A percentile compares a stretch with the other conserved stretches of the same genome.
Evolutionary conservation across 2,329 filamentous ascomycete species (phyloP).

Genomic region (Colletotrichum tamarilloi): DNA sequence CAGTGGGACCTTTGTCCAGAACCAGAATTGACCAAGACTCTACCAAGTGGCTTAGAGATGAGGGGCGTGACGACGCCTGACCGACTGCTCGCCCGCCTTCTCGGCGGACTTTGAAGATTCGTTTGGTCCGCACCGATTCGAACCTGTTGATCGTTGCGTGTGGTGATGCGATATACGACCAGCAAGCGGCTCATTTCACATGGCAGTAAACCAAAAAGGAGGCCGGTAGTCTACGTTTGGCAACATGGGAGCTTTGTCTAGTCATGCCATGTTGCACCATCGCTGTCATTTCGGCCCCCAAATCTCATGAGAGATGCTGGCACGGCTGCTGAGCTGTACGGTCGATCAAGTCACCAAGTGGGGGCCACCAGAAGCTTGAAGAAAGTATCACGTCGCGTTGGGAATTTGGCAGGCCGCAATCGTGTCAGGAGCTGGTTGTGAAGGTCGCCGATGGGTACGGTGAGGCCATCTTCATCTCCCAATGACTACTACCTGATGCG

Average conservation of each 20-base stretch:
- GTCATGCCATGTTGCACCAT: background rate
- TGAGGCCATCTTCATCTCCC: conserved; percentile 9
- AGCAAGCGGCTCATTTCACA: conserved; percentile 22
- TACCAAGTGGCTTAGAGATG: conserved; percentile 28
- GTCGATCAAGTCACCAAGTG: conserved; percentile 11
- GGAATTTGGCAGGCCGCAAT: background rate
- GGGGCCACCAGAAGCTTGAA: conserved; percentile 23
- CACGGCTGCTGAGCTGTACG: background rate
- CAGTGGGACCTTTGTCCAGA: conserved; percentile 30
- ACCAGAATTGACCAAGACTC: conserved; percentile 7
- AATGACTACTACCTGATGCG: background rate
- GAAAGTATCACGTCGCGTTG: conserved; percentile 10
- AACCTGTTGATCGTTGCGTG: background rate
- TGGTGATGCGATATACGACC: conserved; percentile 21
- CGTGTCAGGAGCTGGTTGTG: background rate
- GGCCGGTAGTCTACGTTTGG: background rate
- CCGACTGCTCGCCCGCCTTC: conserved; percentile 17
- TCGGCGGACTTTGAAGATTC: conserved; percentile 26
- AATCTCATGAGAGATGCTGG: conserved; percentile 7
- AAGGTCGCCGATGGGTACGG: conserved; percentile 13
- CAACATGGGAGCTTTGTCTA: background rate
- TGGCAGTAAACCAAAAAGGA: background rate
- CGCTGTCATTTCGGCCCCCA: conserved; percentile 13
- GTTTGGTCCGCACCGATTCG: conserved; percentile 27
- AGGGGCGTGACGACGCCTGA: conserved; percentile 31